Evolutionary conservation across 108 stramenopile genomes (phyloP).

Genomic region (Craspedostauros australis): DNA sequence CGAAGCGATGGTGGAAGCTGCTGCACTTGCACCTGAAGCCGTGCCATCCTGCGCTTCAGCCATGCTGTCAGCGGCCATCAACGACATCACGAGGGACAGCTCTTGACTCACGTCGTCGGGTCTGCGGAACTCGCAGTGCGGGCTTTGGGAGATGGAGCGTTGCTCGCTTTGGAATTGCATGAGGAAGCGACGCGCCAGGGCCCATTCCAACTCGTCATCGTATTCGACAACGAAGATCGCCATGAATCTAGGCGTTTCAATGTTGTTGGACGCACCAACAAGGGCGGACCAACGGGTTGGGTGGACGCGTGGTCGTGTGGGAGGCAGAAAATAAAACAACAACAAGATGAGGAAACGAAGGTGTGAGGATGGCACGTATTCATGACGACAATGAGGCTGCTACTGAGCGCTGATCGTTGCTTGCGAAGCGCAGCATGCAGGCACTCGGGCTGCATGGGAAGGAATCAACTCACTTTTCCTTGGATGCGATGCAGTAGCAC

Average conservation of each 20-base stretch:
- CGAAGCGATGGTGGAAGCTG: not conserved
- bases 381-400: not conserved
- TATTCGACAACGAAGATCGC: conserved; percentile 12
- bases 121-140: conserved; percentile 20
- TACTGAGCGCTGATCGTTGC: not conserved
- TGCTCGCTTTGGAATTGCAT: conserved; percentile 18
- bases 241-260: not conserved
- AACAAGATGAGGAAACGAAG: not conserved
- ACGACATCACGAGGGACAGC: not conserved
- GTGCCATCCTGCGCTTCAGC: too few species aligned
- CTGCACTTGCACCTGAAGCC: not conserved
- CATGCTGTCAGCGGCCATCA: too few species aligned
- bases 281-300: too few species aligned
- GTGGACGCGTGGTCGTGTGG: too few species aligned
- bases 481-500: conserved; percentile 10
- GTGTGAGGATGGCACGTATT: not conserved
- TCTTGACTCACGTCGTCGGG: conserved; percentile 7
- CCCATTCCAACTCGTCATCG: conserved; percentile 11
- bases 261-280: too few species aligned
- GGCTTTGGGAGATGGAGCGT: conserved; percentile 2
- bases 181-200: conserved; percentile 12
- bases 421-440: too few species aligned
- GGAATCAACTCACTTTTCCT: conserved; percentile 18
- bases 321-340: not conserved
- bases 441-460: too few species aligned